phyloP scores from a whole-genome alignment of 108 stramenopile genomes.

The Cyclotella distinguenda region DNA sequence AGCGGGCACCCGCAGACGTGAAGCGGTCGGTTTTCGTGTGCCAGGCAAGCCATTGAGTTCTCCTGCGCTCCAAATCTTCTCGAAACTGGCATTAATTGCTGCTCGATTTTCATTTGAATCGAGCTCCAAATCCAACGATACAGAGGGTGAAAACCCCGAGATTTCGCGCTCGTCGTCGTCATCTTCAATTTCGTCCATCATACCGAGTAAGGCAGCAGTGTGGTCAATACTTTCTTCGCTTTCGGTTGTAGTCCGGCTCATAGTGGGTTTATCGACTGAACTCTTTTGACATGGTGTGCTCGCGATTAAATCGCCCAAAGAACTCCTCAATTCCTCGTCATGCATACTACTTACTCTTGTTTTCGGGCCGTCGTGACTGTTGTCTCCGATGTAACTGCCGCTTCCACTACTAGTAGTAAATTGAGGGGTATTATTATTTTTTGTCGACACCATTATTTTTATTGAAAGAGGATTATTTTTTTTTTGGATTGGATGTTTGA shows the following conservation, averaged over 20 bases:
- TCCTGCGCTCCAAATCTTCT: conserved; percentile 9
- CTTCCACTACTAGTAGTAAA: too few relatives aligned
- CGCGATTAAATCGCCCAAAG: not conserved
- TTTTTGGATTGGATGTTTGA: too few relatives aligned
- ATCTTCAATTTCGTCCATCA: conserved; percentile 9
- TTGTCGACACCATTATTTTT: too few relatives aligned
- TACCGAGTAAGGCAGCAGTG: conserved; percentile 15
- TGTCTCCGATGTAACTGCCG: conserved; percentile 3
- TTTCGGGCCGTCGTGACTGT: not conserved
- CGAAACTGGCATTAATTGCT: not conserved
- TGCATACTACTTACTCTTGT: not conserved
- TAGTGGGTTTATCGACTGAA: conserved; percentile 9
- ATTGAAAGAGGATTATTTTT: too few relatives aligned
- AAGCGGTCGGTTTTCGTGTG: not conserved
- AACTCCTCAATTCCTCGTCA: not conserved
- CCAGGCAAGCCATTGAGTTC: not conserved
- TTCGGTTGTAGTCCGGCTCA: conserved; percentile 6
- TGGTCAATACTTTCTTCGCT: conserved; percentile 15
- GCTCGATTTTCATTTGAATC: not conserved
- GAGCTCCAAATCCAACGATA: conserved; percentile 16
- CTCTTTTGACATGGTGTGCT: not conserved
- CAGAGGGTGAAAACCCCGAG: conserved; percentile 11
- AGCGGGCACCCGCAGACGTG: not conserved
- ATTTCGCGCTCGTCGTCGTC: conserved; percentile 19
- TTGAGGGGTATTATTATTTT: too few relatives aligned